Percentiles rank a stretch among this genome's conserved stretches.
These are phyloP conservation scores for Microdochium bolleyi DNA, from an alignment of 2,329 filamentous ascomycete species.

Conservation along the genomic window DNA sequence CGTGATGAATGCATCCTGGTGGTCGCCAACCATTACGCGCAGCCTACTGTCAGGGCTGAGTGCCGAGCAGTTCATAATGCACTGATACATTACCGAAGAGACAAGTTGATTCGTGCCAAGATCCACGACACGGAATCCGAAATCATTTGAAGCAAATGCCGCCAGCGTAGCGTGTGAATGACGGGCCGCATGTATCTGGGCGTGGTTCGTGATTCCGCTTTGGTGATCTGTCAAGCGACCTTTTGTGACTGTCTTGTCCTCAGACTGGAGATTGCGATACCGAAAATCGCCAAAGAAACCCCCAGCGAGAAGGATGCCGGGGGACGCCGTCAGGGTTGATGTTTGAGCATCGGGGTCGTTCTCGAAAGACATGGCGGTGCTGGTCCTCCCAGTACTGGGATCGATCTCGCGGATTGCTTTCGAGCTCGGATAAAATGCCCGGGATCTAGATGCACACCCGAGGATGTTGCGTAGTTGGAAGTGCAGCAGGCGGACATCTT, in stretches of 20 bases:
- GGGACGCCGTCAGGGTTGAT: constrained; percentile 42
- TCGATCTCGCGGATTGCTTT: constrained; percentile 44
- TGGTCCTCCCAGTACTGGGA: constrained; percentile 36
- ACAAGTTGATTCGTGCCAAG: constrained; percentile 51
- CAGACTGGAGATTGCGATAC: constrained; percentile 35
- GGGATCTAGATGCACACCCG: constrained; percentile 45
- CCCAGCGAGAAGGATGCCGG: constrained; percentile 50
- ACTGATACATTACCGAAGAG: constrained; percentile 42
- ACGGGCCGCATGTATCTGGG: constrained; percentile 49
- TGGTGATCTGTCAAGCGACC: constrained; percentile 38
- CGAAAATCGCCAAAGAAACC: constrained; percentile 50
- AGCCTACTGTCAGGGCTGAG: constrained; percentile 64
- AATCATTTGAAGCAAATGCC: constrained; percentile 57
- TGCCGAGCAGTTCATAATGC: constrained; percentile 65
- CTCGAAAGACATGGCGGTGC: constrained; percentile 33
- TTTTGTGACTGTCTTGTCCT: constrained; percentile 26
- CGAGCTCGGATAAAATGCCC: constrained; percentile 47
- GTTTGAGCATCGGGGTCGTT: constrained; percentile 30
- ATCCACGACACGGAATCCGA: constrained; percentile 50
- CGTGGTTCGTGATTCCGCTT: constrained; percentile 58
- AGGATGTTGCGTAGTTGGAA: constrained; percentile 60
- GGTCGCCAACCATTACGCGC: constrained; percentile 66
- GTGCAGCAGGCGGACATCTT: constrained; percentile 49
- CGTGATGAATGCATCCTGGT: constrained; percentile 55
- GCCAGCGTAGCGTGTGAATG: constrained; percentile 43